These are phyloP conservation scores for Hypocrella siamensis DNA, from an alignment of 2,329 filamentous ascomycete species.

Conservation along the genomic window DNA sequence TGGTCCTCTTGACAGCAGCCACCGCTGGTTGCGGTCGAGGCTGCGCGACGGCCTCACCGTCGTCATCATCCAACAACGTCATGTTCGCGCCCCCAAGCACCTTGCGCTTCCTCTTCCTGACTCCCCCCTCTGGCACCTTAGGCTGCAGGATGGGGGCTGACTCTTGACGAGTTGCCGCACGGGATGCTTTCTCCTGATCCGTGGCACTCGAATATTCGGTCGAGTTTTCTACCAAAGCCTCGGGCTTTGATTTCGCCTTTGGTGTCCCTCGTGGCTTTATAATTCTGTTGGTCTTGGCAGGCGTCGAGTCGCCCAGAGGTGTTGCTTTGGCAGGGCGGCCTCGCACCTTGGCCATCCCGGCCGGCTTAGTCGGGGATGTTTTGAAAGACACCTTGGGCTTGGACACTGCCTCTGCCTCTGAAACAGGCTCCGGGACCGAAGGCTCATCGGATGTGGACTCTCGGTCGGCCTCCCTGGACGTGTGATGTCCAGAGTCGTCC, in stretches of 20 bases:
- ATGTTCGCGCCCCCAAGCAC: constrained; percentile 45
- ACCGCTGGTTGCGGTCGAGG: not conserved
- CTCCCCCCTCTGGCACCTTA: constrained; percentile 17
- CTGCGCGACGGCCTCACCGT: constrained; percentile 23
- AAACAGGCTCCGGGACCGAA: constrained; percentile 5
- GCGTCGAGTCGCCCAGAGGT: constrained; percentile 26
- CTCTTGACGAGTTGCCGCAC: constrained; percentile 3
- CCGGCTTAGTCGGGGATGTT: constrained; percentile 4
- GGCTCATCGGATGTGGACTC: constrained; percentile 8
- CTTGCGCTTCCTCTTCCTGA: constrained; percentile 58
- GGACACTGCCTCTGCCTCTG: constrained; percentile 10
- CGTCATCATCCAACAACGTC: constrained; percentile 57
- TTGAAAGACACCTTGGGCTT: constrained; percentile 5
- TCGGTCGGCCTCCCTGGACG: constrained; percentile 13
- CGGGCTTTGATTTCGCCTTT: constrained; percentile 2
- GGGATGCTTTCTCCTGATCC: constrained; percentile 15
- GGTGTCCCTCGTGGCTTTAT: constrained; percentile 3
- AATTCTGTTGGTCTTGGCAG: constrained; percentile 27
- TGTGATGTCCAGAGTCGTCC: constrained; percentile 10
- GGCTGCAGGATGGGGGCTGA: constrained; percentile 4
- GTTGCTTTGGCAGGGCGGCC: constrained; percentile 30
- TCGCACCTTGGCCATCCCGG: constrained; percentile 27
- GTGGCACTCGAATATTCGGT: constrained; percentile 18
- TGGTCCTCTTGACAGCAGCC: constrained; percentile 2
- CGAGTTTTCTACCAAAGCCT: constrained; percentile 19